phyloP scores from a whole-genome alignment of 2,329 filamentous ascomycete genomes.

The Colletotrichum chlorophyti region DNA sequence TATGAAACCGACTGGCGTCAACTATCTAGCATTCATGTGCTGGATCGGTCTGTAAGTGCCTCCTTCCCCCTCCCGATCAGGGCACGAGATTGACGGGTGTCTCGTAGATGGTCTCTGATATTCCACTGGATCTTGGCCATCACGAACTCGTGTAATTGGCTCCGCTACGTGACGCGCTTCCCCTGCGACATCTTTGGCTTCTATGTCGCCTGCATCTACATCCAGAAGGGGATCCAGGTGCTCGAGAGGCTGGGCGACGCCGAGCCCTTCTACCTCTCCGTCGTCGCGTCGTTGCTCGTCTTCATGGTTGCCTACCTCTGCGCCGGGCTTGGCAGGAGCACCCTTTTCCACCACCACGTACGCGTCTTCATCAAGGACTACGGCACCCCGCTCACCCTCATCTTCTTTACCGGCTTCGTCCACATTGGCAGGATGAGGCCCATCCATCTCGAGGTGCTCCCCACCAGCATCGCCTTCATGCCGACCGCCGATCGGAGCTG shows the following conservation, averaged over 20 bases:
- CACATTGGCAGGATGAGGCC: slow-evolving; percentile 83
- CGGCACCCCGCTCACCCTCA: slow-evolving; percentile 79
- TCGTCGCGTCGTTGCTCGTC: slow-evolving; percentile 78
- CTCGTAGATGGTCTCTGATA: slow-evolving; percentile 75
- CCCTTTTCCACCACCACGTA: slow-evolving; percentile 76
- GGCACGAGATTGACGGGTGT: neutral
- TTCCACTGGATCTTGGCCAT: slow-evolving; percentile 86
- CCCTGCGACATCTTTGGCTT: slow-evolving; percentile 95
- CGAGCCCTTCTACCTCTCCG: slow-evolving; percentile 78
- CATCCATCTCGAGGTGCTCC: slow-evolving; percentile 73
- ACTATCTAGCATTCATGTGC: slow-evolving; percentile 90
- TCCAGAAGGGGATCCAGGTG: slow-evolving; percentile 90
- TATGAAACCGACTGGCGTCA: slow-evolving; percentile 75
- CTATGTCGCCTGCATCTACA: slow-evolving; percentile 90
- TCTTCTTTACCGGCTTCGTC: slow-evolving; percentile 91
- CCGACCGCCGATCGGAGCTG: slow-evolving; percentile 77
- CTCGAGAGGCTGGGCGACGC: slow-evolving; percentile 75
- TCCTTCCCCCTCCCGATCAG: neutral
- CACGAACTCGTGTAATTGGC: slow-evolving; percentile 85
- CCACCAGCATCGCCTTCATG: slow-evolving; percentile 78
- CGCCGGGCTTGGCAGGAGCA: slow-evolving; percentile 72
- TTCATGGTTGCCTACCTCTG: slow-evolving; percentile 79
- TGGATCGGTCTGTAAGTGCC: slow-evolving; percentile 78
- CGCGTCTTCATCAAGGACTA: slow-evolving; percentile 90
- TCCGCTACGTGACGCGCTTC: slow-evolving; percentile 90